These are phyloP conservation scores for Fagopyrum esculentum DNA, from an alignment of 148 eudicot genomes.

Conservation along the genomic window DNA sequence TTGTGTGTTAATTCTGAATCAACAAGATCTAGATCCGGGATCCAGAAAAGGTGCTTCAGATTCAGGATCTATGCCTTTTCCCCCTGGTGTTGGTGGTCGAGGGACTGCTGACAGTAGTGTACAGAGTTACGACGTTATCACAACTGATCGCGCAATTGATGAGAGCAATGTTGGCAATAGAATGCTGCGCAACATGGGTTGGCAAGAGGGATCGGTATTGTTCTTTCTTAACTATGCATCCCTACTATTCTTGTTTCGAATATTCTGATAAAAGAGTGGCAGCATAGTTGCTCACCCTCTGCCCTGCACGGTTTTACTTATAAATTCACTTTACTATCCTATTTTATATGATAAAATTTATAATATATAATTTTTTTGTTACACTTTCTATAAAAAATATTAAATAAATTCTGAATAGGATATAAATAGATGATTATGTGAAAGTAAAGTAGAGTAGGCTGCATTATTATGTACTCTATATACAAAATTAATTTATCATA, in stretches of 20 bases:
- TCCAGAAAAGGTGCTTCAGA: conserved; percentile 56
- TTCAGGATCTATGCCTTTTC: conserved; percentile 82
- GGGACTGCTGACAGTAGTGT: conserved; percentile 30
- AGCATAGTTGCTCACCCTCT: neutral
- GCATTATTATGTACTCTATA: too few species aligned
- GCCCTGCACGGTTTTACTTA: too few species aligned
- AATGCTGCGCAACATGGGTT: conserved; percentile 99
- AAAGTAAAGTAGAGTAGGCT: too few species aligned
- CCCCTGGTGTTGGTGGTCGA: conserved; percentile 95
- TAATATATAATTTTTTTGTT: too few species aligned
- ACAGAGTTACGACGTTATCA: conserved; percentile 71
- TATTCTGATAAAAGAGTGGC: neutral
- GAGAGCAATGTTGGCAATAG: conserved; percentile 96
- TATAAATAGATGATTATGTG: too few species aligned
- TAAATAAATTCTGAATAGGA: too few species aligned
- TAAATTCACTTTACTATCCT: too few species aligned
- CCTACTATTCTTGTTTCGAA: neutral
- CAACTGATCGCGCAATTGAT: conserved; percentile 83
- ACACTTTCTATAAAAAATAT: too few species aligned
- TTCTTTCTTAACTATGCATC: conserved; percentile 19
- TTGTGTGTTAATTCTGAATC: conserved; percentile 39
- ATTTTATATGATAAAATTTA: too few species aligned
- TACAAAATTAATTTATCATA: too few species aligned
- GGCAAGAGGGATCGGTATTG: conserved; percentile 99
- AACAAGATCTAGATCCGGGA: conserved; percentile 68